Base-by-base conservation (phyloP, 768 basidiomycete genomes). In the Pleurotus djamor region DNA sequence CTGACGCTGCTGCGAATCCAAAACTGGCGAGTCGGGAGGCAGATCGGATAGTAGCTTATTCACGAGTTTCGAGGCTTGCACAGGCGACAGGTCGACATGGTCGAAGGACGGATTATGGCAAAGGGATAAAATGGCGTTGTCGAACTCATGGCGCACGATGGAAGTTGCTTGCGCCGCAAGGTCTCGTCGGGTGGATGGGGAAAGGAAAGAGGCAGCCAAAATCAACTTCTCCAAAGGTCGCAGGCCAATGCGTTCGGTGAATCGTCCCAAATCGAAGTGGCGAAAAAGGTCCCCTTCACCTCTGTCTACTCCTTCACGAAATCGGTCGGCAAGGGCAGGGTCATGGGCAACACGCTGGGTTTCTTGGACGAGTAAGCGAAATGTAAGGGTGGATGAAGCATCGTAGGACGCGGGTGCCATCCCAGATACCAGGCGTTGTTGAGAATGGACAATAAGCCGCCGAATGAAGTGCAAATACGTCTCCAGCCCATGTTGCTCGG, bases 401-500 rank as follows among this genome's bases (percentile, higher is more conserved):
- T 92, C 91, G 63, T 88, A 87, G 0, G 84, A 76, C 52, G 89
- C 76, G 28, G 85, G 80, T n/a, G 83, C 77, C 56, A 82, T 77
- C 35, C 83, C 74, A 21, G 86, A 79, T 21, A 83, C 71, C 47
- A 91, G 81, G 61, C 91, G 84, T 52, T 84, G 77, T 74, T 91
- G 88, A 21, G 93, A 92, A 65, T 94, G 91, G 56, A 90, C 86
- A 69, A 98, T 92, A 74, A 97, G 89, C 63, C 96, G 90, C 62
- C 96, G 92, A 65, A 99, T 92, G 79, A 97, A 97, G 75, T 99
- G 96, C 63, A 94, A 84, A 76, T 98, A 97, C 59, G 95, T 97
- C 75, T 97, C 96, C 67, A 94, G 83, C 60, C 96, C 95, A 83
- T 98, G 94, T 69, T 95, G 92, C 71, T 98, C 95, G 63, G 94